Evolutionary conservation across 371 early-diverging fungal genomes (phyloP).

Genomic region (Mucor ambiguus): DNA sequence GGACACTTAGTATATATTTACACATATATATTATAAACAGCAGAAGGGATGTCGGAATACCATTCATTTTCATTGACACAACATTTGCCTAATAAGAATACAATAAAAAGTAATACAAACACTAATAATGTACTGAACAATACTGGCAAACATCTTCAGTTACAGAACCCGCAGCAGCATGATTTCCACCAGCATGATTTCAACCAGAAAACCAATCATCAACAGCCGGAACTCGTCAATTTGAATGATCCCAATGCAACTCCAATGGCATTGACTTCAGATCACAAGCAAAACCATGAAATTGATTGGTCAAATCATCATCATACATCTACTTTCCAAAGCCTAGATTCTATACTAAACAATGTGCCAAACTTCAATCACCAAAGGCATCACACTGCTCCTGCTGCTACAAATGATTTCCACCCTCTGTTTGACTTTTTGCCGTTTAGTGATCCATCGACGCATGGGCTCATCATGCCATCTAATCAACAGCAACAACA

Average conservation of each 20-base stretch:
- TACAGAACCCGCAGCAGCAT: background rate
- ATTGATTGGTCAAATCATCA: slow-evolving; percentile 5
- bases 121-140: background rate
- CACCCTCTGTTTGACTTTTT: slow-evolving; percentile 21
- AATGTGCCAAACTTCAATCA: background rate
- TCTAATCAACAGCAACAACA: background rate
- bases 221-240: background rate
- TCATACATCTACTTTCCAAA: background rate
- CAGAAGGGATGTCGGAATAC: slow-evolving; percentile 19
- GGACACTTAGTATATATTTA: background rate
- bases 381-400: slow-evolving; percentile 1
- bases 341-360: slow-evolving; percentile 10
- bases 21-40: background rate
- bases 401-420: background rate
- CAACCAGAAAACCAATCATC: background rate
- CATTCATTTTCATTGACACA: slow-evolving; percentile 23
- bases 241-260: background rate
- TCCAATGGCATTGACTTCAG: background rate
- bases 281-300: background rate
- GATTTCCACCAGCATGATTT: background rate
- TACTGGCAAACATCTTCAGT: background rate
- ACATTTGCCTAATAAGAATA: background rate
- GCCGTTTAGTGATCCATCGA: slow-evolving; percentile 9
- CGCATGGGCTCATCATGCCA: slow-evolving; percentile 1
- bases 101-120: slow-evolving; percentile 4